Percentiles rank a stretch among this genome's conserved stretches.
Conservation (phyloP, 495 filamentous ascomycete species). For the Aspergillus hancockii region DNA sequence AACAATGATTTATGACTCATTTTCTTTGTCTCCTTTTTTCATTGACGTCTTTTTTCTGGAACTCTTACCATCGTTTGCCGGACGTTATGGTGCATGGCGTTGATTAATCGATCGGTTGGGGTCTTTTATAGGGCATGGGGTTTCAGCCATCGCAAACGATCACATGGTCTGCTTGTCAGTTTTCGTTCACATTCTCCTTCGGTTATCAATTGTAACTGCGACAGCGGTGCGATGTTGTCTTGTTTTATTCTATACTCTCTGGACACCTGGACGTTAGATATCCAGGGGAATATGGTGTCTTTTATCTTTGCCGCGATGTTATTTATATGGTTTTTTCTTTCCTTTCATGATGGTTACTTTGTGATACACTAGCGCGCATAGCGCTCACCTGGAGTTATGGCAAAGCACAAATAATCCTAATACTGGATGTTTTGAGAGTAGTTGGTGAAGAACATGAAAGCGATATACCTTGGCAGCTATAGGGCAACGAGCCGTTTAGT, state of each 20-base stretch:
- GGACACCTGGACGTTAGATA: constrained; percentile 9
- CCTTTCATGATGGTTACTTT: background rate
- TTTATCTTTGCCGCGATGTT: constrained; percentile 2
- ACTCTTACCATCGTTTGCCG: constrained; percentile 13
- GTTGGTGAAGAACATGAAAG: too few relatives aligned
- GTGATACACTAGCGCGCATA: constrained; percentile 8
- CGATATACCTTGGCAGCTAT: background rate
- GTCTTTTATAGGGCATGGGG: constrained; percentile 13
- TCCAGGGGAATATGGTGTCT: constrained; percentile 7
- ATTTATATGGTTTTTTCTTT: background rate
- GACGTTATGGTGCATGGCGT: constrained; percentile 19
- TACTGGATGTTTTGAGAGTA: background rate
- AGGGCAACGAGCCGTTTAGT: background rate
- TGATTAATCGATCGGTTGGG: constrained; percentile 20
- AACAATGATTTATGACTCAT: constrained; percentile 49
- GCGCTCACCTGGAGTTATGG: constrained; percentile 7
- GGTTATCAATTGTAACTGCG: constrained; percentile 10
- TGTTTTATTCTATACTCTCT: constrained; percentile 1
- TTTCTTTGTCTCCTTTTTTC: constrained; percentile 23
- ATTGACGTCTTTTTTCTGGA: constrained; percentile 13
- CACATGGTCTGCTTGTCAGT: constrained; percentile 6
- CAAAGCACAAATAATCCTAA: constrained; percentile 10
- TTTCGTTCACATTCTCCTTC: constrained; percentile 6
- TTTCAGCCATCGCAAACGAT: constrained; percentile 10
- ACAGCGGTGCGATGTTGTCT: constrained; percentile 13